Base-by-base conservation (phyloP, 2,329 filamentous ascomycete genomes). In the Colletotrichum cuscutae region DNA sequence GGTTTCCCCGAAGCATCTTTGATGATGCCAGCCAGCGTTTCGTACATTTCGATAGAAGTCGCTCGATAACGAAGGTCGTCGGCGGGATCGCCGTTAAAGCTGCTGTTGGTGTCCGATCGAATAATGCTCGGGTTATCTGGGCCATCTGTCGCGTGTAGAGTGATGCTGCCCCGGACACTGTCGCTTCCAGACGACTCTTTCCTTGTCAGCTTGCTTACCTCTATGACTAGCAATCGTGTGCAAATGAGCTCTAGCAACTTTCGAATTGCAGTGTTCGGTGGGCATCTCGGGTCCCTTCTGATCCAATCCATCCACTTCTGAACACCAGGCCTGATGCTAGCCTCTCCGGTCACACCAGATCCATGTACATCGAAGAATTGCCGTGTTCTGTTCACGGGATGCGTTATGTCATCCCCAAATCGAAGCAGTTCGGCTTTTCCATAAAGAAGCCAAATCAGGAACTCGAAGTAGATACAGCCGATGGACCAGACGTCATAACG, bases 401-500 rank as follows among this genome's bases (percentile, higher is more conserved):
- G 53, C 3, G 9, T 3, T n/a, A 66, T 66, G 2, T 67, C 65
- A 1, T 53, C 22, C 1, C 46, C 57, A 30, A 67, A 67, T 7
- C 57, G 57, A 15, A n/a, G 5, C 3, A 71, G 46, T 46, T 59
- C n/a, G 9, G 15, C 28, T 8, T 52, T 65, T 28, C 78, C 79
- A 1, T 77, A 77, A 0, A 81, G 65, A 0, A 81, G 49, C 80
- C 80, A 82, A 5, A 80, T 75, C 2, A 77, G 24, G 1, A 77
- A 77, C 61, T 81, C 80, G 1, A 82, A 68, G 0, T 76, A 75
- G 7, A 82, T 76, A 30, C 79, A 80, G 0, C 80, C 80, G 60
- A 81, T 74, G 0, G 79, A 80, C 80, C 80, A 82, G 4, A 77
- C 74, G 7, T 81, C 80, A 13, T 79, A 81, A 0, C 70, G 70